These are phyloP conservation scores for Heterobasidion occidentale DNA, from an alignment of 1,284 basidiomycete species.

Conservation along the genomic window DNA sequence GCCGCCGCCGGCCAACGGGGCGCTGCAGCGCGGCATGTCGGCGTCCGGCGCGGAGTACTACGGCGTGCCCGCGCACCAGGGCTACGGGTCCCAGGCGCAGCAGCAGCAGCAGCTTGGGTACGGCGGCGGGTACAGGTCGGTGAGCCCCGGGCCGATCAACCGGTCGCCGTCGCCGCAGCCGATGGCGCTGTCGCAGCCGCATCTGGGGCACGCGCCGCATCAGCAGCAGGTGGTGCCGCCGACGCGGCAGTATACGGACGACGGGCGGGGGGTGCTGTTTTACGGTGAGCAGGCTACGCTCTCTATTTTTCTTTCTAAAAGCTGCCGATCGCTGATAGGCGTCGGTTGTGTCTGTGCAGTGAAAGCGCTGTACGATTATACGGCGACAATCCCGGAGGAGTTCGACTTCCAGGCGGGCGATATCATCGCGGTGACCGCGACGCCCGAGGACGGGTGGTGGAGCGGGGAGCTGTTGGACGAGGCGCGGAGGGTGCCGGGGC, in stretches of 20 bases:
- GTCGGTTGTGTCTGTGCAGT: constrained; percentile 36
- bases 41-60: constrained; percentile 17
- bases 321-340: neutral
- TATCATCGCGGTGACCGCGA: constrained; percentile 87
- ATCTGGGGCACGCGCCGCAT: constrained; percentile 5
- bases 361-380: constrained; percentile 90
- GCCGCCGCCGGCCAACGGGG: neutral
- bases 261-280: constrained; percentile 74
- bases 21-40: constrained; percentile 13
- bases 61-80: constrained; percentile 11
- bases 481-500: constrained; percentile 65
- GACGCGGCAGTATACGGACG: constrained; percentile 69
- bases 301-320: constrained; percentile 6
- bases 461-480: constrained; percentile 83
- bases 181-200: constrained; percentile 14
- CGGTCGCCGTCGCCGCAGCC: constrained; percentile 31
- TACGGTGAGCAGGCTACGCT: constrained; percentile 46
- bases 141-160: constrained; percentile 16
- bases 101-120: constrained; percentile 8
- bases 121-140: constrained; percentile 12
- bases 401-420: constrained; percentile 90
- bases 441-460: constrained; percentile 95
- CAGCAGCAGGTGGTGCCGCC: constrained; percentile 28
- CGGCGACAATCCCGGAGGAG: constrained; percentile 80
- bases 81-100: constrained; percentile 10